Conservation (phyloP, 2,329 filamentous ascomycete species). For the Nemania serpens region DNA sequence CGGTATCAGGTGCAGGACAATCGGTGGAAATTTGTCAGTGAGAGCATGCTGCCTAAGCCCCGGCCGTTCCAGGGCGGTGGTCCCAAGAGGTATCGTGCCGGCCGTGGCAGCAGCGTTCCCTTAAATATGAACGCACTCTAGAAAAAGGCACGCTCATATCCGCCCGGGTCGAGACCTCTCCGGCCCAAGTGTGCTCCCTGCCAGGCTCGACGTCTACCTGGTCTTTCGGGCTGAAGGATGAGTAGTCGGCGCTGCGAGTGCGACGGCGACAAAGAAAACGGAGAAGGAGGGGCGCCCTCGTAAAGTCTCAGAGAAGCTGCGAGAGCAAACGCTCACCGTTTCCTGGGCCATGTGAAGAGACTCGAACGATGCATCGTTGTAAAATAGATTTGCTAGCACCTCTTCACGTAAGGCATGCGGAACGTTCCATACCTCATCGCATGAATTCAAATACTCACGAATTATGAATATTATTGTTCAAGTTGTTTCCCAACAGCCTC, state of each 20-base stretch:
- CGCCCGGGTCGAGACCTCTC: conserved; percentile 15
- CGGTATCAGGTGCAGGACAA: conserved; percentile 71
- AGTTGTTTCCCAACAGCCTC: not conserved
- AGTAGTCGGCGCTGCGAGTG: not conserved
- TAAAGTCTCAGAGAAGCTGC: not conserved
- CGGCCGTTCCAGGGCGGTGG: conserved; percentile 73
- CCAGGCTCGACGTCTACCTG: not conserved
- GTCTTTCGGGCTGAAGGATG: not conserved
- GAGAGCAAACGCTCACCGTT: not conserved
- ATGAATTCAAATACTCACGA: conserved; percentile 5
- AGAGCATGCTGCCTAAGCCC: conserved; percentile 81
- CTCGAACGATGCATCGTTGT: conserved; percentile 14
- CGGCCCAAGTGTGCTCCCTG: not conserved
- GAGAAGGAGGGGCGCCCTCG: not conserved
- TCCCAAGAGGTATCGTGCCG: conserved; percentile 81
- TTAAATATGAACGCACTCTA: conserved; percentile 73
- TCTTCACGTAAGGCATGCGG: conserved; percentile 1
- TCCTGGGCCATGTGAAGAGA: not conserved
- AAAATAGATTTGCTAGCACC: conserved; percentile 22
- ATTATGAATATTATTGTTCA: not conserved
- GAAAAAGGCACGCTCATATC: conserved; percentile 21
- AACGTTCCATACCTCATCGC: not conserved
- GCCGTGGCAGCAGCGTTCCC: conserved; percentile 91
- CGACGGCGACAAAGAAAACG: not conserved
- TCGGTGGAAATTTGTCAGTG: conserved; percentile 86